A percentile compares a stretch with the other conserved stretches of the same genome.
These are phyloP conservation scores for Arachis monticola DNA, from an alignment of 331 rosid genomes.

Conservation along the genomic window DNA sequence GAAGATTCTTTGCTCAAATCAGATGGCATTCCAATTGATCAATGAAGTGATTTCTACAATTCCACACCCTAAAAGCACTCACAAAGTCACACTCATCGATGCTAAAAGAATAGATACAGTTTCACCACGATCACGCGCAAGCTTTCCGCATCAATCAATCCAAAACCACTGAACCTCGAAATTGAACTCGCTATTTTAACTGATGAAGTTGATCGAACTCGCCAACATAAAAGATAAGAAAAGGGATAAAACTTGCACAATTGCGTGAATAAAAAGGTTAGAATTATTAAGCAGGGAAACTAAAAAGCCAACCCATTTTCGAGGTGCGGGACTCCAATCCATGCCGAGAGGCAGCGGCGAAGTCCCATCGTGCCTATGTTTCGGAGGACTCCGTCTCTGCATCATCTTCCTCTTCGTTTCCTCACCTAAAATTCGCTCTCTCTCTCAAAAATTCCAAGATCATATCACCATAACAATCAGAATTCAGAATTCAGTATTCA, in stretches of 20 bases:
- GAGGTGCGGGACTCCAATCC: conserved; percentile 99
- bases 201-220: conserved; percentile 23
- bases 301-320: conserved; percentile 70
- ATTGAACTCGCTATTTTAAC: no score
- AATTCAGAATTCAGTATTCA: conserved; percentile 18
- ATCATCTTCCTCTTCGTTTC: conserved; percentile 45
- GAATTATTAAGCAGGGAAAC: neutral
- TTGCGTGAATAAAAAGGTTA: conserved; percentile 14
- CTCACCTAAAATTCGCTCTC: conserved; percentile 15
- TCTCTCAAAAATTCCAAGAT: conserved; percentile 37
- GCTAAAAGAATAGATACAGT: conserved; percentile 20
- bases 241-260: neutral
- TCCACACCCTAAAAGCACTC: neutral
- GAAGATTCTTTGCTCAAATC: neutral
- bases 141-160: conserved; percentile 21
- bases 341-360: conserved; percentile 99
- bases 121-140: conserved; percentile 13
- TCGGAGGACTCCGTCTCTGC: conserved; percentile 96
- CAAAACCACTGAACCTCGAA: neutral
- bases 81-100: conserved; percentile 25
- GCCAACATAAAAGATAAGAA: neutral
- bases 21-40: conserved; percentile 7
- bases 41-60: conserved; percentile 12
- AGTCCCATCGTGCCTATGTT: conserved; percentile 97
- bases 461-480: conserved; percentile 25